Conservation (phyloP, 2,329 filamentous ascomycete species). For the Teratosphaeria gauchensis region DNA sequence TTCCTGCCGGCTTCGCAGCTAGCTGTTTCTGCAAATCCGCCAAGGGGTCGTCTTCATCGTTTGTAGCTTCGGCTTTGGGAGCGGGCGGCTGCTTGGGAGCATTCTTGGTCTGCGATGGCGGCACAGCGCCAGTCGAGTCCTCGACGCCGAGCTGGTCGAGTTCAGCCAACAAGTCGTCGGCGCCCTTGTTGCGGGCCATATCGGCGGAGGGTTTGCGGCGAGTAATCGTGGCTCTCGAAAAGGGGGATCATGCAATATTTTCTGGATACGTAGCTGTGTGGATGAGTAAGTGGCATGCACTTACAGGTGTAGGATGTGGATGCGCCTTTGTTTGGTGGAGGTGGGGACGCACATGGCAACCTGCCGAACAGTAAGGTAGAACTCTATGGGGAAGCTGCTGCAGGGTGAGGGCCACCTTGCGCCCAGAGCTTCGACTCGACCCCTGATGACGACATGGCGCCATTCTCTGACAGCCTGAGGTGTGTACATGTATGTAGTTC, state of each 20-base stretch:
- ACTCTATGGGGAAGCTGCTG: background rate
- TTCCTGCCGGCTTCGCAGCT: slow-evolving; percentile 55
- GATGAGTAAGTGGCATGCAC: background rate
- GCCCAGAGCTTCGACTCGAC: background rate
- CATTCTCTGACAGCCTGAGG: background rate
- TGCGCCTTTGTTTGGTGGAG: background rate
- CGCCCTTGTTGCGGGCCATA: slow-evolving; percentile 15
- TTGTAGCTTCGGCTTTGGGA: slow-evolving; percentile 30
- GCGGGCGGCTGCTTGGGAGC: slow-evolving; percentile 27
- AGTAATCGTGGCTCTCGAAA: background rate
- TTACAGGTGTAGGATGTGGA: background rate
- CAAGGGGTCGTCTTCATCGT: slow-evolving; percentile 57
- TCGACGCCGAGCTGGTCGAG: slow-evolving; percentile 31
- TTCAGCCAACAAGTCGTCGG: slow-evolving; percentile 37
- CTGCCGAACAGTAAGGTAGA: background rate
- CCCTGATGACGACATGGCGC: background rate
- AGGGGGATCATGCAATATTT: background rate
- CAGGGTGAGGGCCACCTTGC: background rate
- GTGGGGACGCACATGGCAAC: background rate
- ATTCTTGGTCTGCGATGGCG: slow-evolving; percentile 27
- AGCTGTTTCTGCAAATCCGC: slow-evolving; percentile 80
- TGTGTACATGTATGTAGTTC: too few relatives aligned
- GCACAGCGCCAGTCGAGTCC: slow-evolving; percentile 10
- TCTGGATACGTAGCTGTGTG: background rate
- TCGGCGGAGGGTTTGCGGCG: slow-evolving; percentile 5